These are phyloP conservation scores for Lenzites betulinus DNA, from an alignment of 768 basidiomycete genomes.

Conservation along the genomic window DNA sequence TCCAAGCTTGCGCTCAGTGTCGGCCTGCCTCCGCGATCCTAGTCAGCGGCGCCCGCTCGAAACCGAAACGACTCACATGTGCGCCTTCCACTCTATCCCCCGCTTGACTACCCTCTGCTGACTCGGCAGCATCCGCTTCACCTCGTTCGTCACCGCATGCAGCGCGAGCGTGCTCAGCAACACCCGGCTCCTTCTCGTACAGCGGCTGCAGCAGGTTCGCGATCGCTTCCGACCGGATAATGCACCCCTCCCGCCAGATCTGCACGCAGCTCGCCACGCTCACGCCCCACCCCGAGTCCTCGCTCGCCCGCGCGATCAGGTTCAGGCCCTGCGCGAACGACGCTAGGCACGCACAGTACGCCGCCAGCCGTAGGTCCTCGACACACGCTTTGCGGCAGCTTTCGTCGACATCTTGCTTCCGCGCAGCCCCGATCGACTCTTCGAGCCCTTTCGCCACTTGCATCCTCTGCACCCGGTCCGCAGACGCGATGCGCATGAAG, in stretches of 20 bases:
- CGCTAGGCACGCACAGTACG: conserved; percentile 23
- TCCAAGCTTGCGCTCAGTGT: conserved; percentile 27
- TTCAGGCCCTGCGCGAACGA: conserved; percentile 26
- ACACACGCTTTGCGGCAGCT: conserved; percentile 6
- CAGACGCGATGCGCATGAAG: conserved; percentile 28
- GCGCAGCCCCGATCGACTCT: conserved; percentile 11
- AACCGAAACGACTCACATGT: conserved; percentile 17
- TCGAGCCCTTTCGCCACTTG: conserved; percentile 19
- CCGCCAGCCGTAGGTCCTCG: conserved; percentile 25
- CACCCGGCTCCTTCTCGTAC: conserved; percentile 14
- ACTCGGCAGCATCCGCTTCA: conserved; percentile 14
- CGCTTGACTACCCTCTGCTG: conserved; percentile 16
- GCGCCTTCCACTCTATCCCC: conserved; percentile 21
- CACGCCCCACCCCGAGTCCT: conserved; percentile 25
- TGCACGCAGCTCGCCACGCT: conserved; percentile 20
- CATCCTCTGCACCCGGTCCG: conserved; percentile 26
- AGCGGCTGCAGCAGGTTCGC: conserved; percentile 24
- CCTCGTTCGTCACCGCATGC: conserved; percentile 15
- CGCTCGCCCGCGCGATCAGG: conserved; percentile 25
- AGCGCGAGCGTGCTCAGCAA: conserved; percentile 20
- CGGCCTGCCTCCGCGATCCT: conserved; percentile 12
- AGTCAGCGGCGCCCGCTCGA: neutral
- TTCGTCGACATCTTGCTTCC: conserved; percentile 20
- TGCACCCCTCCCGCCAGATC: conserved; percentile 29
- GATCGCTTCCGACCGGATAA: conserved; percentile 27